phyloP scores from a whole-genome alignment of 805 yeast genomes.

The Candida bentonensis region DNA sequence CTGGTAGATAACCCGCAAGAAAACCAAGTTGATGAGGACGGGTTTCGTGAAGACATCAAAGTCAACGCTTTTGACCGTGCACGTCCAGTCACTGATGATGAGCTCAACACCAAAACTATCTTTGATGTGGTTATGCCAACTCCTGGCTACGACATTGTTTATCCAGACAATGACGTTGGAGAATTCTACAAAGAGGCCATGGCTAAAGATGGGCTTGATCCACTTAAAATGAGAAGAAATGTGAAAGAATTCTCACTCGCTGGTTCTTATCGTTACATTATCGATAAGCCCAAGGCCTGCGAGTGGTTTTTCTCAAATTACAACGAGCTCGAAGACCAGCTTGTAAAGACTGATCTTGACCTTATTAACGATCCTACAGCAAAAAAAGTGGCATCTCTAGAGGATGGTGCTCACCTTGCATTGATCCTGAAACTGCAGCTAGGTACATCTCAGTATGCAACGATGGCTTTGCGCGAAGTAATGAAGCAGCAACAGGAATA shows the following conservation, averaged over 20 bases:
- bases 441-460: conserved; percentile 85
- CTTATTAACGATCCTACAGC: conserved; percentile 24
- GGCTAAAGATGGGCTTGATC: conserved; percentile 73
- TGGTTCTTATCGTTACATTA: conserved; percentile 71
- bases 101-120: conserved; percentile 49
- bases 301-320: conserved; percentile 54
- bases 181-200: conserved; percentile 56
- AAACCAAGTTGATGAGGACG: conserved; percentile 25
- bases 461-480: conserved; percentile 91
- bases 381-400: conserved; percentile 19
- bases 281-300: conserved; percentile 51
- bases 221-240: conserved; percentile 68
- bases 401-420: conserved; percentile 41
- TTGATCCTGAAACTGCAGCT: conserved; percentile 63
- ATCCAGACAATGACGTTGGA: conserved; percentile 57
- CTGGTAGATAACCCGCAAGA: conserved; percentile 21
- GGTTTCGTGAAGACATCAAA: conserved; percentile 59
- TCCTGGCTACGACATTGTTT: conserved; percentile 86
- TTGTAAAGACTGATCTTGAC: conserved; percentile 69
- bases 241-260: conserved; percentile 82
- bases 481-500: conserved; percentile 34
- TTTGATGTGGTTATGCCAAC: conserved; percentile 88
- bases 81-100: conserved; percentile 60
- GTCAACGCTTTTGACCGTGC: conserved; percentile 49
- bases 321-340: conserved; percentile 46